Percentiles rank a stretch among this genome's conserved stretches.
Evolutionary conservation across 208 protist species (phyloP).

Genomic region (Crithidia mellificae): DNA sequence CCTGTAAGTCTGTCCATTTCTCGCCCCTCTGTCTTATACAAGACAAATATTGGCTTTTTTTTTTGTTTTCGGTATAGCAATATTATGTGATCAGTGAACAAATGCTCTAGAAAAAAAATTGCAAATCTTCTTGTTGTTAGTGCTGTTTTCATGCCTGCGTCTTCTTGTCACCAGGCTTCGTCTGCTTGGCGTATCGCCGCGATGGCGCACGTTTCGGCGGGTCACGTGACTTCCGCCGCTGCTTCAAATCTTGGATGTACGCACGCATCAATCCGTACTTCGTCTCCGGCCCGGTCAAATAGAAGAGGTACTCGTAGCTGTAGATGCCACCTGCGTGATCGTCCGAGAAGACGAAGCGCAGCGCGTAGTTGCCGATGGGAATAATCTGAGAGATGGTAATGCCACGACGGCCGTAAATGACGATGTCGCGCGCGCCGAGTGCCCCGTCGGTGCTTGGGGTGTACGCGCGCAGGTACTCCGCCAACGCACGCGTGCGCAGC

Average conservation of each 20-base stretch:
- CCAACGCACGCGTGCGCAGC: constrained; percentile 56
- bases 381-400: constrained; percentile 75
- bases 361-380: constrained; percentile 83
- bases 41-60: too few species aligned
- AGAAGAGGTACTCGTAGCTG: constrained; percentile 83
- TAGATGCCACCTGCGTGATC: constrained; percentile 85
- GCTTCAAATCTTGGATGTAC: constrained; percentile 67
- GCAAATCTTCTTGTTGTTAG: too few species aligned
- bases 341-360: constrained; percentile 88
- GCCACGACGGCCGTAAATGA: constrained; percentile 83
- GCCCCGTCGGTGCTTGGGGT: constrained; percentile 85
- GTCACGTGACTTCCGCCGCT: constrained; percentile 60
- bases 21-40: too few species aligned
- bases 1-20: too few species aligned
- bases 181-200: constrained; percentile 3
- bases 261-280: constrained; percentile 81
- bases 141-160: too few species aligned
- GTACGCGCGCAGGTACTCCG: constrained; percentile 84
- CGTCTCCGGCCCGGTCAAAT: constrained; percentile 38
- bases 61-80: too few species aligned
- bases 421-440: constrained; percentile 34
- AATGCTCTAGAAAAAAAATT: too few species aligned
- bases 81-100: too few species aligned
- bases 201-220: constrained; percentile 65
- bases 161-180: background rate